Conservation (phyloP, 805 yeast species). For the Candida nemodendra region DNA sequence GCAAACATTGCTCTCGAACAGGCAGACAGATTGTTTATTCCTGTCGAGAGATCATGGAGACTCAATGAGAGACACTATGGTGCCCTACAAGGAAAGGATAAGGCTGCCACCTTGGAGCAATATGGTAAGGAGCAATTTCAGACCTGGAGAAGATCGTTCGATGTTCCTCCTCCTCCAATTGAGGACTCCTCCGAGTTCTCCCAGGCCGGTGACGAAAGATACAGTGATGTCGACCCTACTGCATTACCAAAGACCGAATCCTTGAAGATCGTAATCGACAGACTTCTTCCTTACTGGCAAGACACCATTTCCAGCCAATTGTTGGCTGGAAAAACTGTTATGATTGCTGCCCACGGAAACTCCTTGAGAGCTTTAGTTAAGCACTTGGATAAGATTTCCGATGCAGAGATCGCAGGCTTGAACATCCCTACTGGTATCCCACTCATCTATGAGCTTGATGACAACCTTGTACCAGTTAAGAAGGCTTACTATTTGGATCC, state of each 20-base stretch:
- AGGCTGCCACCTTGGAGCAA: slow-evolving; percentile 84
- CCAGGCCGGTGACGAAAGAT: slow-evolving; percentile 83
- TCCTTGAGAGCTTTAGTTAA: slow-evolving; percentile 95
- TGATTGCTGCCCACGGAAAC: slow-evolving; percentile 98
- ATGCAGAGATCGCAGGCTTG: slow-evolving; percentile 86
- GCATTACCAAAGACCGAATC: slow-evolving; percentile 95
- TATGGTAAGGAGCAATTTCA: slow-evolving; percentile 93
- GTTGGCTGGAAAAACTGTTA: slow-evolving; percentile 82
- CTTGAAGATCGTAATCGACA: slow-evolving; percentile 89
- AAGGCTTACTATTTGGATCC: slow-evolving; percentile 97
- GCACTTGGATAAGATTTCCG: slow-evolving; percentile 91
- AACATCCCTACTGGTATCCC: slow-evolving; percentile 99
- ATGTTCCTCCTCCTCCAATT: slow-evolving; percentile 92
- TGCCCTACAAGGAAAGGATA: slow-evolving; percentile 97
- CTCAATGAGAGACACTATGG: slow-evolving; percentile 99
- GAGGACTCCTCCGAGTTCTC: slow-evolving; percentile 76
- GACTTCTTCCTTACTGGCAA: slow-evolving; percentile 96
- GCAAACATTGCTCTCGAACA: slow-evolving; percentile 89
- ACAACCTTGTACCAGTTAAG: slow-evolving; percentile 81
- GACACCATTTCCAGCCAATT: slow-evolving; percentile 84
- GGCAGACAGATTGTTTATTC: slow-evolving; percentile 88
- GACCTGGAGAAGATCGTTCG: slow-evolving; percentile 96
- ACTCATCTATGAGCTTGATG: slow-evolving; percentile 93
- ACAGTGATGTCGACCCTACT: slow-evolving; percentile 76
- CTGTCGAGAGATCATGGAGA: slow-evolving; percentile 95